phyloP scores from a whole-genome alignment of 2,329 filamentous ascomycete species.

The Cytospora chrysosperma region DNA sequence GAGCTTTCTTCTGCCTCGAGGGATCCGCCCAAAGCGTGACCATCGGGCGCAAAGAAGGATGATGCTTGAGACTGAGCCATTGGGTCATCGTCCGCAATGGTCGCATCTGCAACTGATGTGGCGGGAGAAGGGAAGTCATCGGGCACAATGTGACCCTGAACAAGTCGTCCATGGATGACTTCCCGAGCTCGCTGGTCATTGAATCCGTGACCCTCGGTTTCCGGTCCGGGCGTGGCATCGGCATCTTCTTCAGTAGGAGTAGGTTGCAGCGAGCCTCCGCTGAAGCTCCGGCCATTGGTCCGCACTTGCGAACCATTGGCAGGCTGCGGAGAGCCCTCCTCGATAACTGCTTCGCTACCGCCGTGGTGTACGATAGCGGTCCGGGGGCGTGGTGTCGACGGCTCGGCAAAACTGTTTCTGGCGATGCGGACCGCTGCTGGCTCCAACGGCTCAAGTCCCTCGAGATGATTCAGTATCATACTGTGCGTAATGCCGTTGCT shows the following conservation, averaged over 20 bases:
- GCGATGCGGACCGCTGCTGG: conserved; percentile 23
- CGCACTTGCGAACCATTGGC: conserved; percentile 34
- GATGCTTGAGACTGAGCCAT: conserved; percentile 82
- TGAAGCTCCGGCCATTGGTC: conserved; percentile 29
- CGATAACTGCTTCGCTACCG: conserved; percentile 41
- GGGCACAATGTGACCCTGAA: conserved; percentile 93
- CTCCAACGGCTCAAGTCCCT: conserved; percentile 49
- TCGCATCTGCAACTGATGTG: conserved; percentile 67
- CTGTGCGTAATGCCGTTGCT: conserved; percentile 68
- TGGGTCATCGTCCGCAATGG: conserved; percentile 68
- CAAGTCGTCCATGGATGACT: conserved; percentile 85
- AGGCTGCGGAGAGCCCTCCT: conserved; percentile 44
- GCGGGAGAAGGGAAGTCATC: conserved; percentile 84
- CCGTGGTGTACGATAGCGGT: conserved; percentile 26
- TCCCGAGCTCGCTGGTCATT: conserved; percentile 82
- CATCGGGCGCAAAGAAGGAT: conserved; percentile 70
- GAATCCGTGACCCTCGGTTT: conserved; percentile 50
- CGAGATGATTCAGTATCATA: conserved; percentile 70
- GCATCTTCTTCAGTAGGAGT: conserved; percentile 36
- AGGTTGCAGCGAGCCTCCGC: conserved; percentile 28
- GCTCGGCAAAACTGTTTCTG: conserved; percentile 28
- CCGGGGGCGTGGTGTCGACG: conserved; percentile 30
- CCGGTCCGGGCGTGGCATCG: conserved; percentile 41
- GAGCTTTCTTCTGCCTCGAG: conserved; percentile 79
- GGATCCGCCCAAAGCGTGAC: conserved; percentile 75